Percentiles rank a stretch among this genome's conserved stretches.
Evolutionary conservation across 2,329 filamentous ascomycete species (phyloP).

Genomic region (Aaosphaeria arxii): DNA sequence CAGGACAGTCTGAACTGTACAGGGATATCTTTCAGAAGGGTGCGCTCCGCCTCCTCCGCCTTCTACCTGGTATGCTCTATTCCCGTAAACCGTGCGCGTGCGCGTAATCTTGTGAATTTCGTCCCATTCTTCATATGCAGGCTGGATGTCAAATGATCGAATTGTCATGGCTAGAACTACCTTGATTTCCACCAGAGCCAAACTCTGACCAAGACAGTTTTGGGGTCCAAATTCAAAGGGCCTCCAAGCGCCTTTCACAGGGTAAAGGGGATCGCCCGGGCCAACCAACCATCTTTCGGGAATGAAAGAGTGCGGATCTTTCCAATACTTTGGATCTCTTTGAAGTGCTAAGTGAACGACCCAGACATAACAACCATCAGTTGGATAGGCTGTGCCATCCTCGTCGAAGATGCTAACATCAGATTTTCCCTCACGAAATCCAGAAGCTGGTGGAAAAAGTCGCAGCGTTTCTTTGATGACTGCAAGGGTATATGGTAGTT

Average conservation of each 20-base stretch:
- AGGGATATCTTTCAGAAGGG: constrained; percentile 17
- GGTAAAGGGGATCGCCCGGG: constrained; percentile 6
- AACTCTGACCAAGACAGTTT: constrained; percentile 36
- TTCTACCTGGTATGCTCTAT: constrained; percentile 10
- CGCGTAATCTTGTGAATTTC: neutral
- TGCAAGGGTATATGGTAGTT: constrained; percentile 21
- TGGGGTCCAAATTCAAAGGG: constrained; percentile 38
- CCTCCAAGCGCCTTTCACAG: constrained; percentile 18
- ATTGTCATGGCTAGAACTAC: constrained; percentile 19
- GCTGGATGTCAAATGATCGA: constrained; percentile 18
- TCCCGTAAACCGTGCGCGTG: constrained; percentile 5
- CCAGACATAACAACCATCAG: constrained; percentile 5
- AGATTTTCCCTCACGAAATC: constrained; percentile 10
- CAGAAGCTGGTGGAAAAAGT: constrained; percentile 29
- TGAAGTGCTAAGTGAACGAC: constrained; percentile 6
- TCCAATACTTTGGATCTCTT: constrained; percentile 6
- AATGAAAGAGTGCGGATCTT: constrained; percentile 9
- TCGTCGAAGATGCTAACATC: constrained; percentile 3
- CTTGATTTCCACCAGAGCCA: constrained; percentile 37
- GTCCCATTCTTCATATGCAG: constrained; percentile 16
- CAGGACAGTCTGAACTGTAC: neutral
- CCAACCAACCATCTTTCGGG: constrained; percentile 16
- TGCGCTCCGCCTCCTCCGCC: constrained; percentile 6
- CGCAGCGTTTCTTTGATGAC: constrained; percentile 32
- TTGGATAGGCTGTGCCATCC: constrained; percentile 10